These are phyloP conservation scores for Lipomyces yamadae DNA, from an alignment of 805 yeast genomes.

Conservation along the genomic window DNA sequence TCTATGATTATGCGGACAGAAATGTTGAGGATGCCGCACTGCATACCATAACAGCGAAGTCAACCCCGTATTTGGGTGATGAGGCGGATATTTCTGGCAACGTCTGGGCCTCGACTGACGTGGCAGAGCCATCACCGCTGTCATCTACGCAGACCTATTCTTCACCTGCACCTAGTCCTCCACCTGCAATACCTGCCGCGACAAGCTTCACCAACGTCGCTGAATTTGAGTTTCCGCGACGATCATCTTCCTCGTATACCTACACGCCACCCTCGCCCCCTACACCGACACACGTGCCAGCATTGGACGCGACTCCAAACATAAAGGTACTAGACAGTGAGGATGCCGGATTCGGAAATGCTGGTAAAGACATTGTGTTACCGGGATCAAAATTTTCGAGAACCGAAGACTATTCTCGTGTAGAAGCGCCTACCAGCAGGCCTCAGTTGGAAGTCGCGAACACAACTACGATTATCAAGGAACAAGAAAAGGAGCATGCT, in stretches of 20 bases:
- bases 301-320: neutral
- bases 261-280: neutral
- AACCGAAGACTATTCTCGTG: neutral
- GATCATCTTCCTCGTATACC: neutral
- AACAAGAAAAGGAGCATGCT: neutral
- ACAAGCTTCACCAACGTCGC: neutral
- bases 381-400: neutral
- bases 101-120: neutral
- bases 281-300: neutral
- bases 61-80: neutral
- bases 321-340: neutral
- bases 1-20: neutral
- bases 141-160: neutral
- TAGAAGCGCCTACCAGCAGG: neutral
- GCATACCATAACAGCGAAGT: neutral
- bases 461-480: slow-evolving; percentile 7
- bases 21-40: neutral
- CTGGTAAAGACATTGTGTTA: neutral
- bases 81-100: neutral
- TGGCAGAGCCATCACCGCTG: neutral
- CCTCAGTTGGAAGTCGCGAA: neutral
- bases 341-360: neutral
- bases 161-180: neutral
- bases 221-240: neutral
- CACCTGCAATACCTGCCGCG: neutral